A percentile compares a stretch with the other conserved stretches of the same genome.
Conservation (phyloP, 2,329 filamentous ascomycete genomes). For the Zarea fungicola region DNA sequence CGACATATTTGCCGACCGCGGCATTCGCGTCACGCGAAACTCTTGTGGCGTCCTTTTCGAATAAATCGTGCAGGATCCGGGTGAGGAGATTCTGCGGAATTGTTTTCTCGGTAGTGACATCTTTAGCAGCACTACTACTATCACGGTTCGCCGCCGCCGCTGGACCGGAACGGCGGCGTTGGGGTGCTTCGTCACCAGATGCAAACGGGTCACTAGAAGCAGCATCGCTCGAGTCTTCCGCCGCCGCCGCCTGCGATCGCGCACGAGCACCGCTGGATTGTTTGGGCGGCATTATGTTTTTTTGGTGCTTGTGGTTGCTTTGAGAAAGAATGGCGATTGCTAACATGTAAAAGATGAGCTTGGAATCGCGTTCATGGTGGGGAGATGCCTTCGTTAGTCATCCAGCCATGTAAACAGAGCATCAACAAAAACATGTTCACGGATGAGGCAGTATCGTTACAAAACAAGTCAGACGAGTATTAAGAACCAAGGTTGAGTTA, state of each 20-base stretch:
- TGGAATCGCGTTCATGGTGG: no score
- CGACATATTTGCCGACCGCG: conserved; percentile 77
- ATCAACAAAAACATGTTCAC: not conserved
- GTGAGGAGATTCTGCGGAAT: conserved; percentile 73
- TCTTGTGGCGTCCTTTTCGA: conserved; percentile 64
- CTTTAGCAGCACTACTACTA: conserved; percentile 21
- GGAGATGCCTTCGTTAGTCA: conserved; percentile 6
- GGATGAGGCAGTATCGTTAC: not conserved
- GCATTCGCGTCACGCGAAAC: conserved; percentile 73
- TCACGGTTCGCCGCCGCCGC: conserved; percentile 9
- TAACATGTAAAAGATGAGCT: no score
- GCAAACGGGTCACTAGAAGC: conserved; percentile 32
- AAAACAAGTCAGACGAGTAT: conserved; percentile 27
- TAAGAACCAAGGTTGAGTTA: conserved; percentile 20
- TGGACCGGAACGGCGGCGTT: conserved; percentile 13
- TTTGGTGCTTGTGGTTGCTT: not conserved
- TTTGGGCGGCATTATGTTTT: conserved; percentile 38
- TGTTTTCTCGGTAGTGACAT: conserved; percentile 34
- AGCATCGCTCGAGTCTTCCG: conserved; percentile 18
- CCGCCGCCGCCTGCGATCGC: conserved; percentile 25
- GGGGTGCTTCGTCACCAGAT: conserved; percentile 22
- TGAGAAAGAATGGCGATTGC: no score
- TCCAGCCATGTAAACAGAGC: not conserved
- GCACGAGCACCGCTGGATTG: conserved; percentile 32
- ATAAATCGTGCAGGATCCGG: conserved; percentile 72